phyloP scores from a whole-genome alignment of 129 eudicot genomes.

The Mikania micrantha region DNA sequence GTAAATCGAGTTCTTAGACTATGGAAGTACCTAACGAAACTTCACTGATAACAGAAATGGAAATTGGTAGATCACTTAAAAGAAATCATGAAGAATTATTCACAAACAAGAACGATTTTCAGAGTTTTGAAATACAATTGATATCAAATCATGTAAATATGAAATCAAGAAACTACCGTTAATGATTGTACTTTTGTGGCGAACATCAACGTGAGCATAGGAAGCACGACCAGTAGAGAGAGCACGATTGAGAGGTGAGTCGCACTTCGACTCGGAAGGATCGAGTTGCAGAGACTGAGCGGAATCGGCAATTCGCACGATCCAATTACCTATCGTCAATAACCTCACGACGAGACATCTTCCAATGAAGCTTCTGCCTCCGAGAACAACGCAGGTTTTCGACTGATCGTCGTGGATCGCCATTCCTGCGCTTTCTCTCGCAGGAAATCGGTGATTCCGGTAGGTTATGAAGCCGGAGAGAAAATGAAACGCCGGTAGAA shows the following conservation, averaged over 20 bases:
- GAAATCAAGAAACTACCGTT: conserved; percentile 29
- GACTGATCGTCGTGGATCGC: conserved; percentile 28
- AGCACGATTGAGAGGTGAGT: conserved; percentile 47
- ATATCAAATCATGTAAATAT: not conserved
- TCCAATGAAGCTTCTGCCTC: conserved; percentile 71
- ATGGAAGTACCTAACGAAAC: not conserved
- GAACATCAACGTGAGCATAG: conserved; percentile 60
- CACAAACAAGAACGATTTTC: not conserved
- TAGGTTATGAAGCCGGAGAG: conserved; percentile 6
- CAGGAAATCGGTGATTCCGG: not conserved
- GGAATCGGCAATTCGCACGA: conserved; percentile 79
- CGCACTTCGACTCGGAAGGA: conserved; percentile 35
- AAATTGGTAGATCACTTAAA: not conserved
- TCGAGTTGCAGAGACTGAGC: conserved; percentile 36
- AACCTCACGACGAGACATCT: conserved; percentile 55
- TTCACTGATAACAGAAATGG: not conserved
- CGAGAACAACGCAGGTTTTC: conserved; percentile 61
- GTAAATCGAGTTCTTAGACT: conserved; percentile 1
- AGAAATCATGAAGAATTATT: not conserved
- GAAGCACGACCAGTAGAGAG: conserved; percentile 65
- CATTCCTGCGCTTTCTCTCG: conserved; percentile 18
- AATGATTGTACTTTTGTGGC: conserved; percentile 34
- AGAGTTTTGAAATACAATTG: not conserved
- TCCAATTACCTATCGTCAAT: conserved; percentile 59
- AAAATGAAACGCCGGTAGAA: conserved; percentile 10